A percentile compares a stretch with the other conserved stretches of the same genome.
These are phyloP conservation scores for Cryptosporidium baileyi DNA, from an alignment of 169 alveolate genomes.

Conservation along the genomic window DNA sequence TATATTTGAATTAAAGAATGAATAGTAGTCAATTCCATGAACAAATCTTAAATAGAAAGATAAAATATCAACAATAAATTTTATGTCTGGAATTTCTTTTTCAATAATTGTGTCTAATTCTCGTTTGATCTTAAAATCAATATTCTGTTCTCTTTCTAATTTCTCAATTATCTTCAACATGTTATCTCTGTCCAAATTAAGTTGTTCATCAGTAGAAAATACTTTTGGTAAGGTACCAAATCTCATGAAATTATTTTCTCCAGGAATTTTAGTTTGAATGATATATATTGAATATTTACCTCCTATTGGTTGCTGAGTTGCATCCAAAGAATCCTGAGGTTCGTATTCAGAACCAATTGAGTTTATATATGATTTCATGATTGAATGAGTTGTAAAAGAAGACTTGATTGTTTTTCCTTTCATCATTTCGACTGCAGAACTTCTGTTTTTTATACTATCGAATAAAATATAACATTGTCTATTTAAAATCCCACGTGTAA, in stretches of 20 bases:
- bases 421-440: conserved; percentile 17
- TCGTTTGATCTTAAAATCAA: not conserved
- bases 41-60: conserved; percentile 27
- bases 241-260: not conserved
- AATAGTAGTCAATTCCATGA: conserved; percentile 56
- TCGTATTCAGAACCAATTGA: not conserved
- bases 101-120: not conserved
- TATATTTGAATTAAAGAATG: not conserved
- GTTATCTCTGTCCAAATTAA: not conserved
- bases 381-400: conserved; percentile 9
- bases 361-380: not conserved
- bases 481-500: conserved; percentile 56
- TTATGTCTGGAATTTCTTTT: not conserved
- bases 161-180: conserved; percentile 37
- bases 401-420: conserved; percentile 60
- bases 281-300: conserved; percentile 14
- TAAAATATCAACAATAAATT: not conserved
- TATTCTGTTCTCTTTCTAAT: conserved; percentile 21
- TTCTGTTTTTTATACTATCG: conserved; percentile 27
- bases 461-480: conserved; percentile 45
- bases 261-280: conserved; percentile 21
- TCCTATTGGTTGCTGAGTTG: not conserved
- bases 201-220: conserved; percentile 27
- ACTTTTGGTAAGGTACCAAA: conserved; percentile 2
- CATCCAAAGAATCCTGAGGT: not conserved